A percentile compares a stretch with the other conserved stretches of the same genome.
Conservation (phyloP, 1,284 basidiomycete genomes). For the Schizophyllum amplum region DNA sequence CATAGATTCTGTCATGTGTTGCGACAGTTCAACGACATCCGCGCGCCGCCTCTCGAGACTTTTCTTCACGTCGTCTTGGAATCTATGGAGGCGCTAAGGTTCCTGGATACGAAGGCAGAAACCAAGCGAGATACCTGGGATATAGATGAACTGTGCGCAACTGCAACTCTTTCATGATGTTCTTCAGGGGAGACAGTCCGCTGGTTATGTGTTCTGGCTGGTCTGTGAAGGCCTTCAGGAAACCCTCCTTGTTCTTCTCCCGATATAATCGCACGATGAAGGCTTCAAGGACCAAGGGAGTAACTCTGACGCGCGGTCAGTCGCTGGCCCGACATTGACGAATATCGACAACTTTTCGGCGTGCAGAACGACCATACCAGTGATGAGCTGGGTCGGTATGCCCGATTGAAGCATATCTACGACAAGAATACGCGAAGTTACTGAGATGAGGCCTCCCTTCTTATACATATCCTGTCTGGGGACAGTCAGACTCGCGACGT, state of each 20-base stretch:
- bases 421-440: constrained; percentile 91
- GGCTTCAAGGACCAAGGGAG: constrained; percentile 77
- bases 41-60: constrained; percentile 77
- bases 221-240: constrained; percentile 95
- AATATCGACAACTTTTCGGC: constrained; percentile 66
- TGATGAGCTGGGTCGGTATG: constrained; percentile 67
- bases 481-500: not conserved
- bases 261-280: constrained; percentile 88
- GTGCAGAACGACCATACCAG: constrained; percentile 90
- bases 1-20: constrained; percentile 84
- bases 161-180: constrained; percentile 89
- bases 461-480: constrained; percentile 81
- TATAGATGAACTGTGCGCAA: constrained; percentile 86
- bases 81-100: constrained; percentile 39
- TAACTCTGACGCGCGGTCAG: constrained; percentile 48
- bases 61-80: constrained; percentile 80
- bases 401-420: constrained; percentile 91
- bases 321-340: not conserved
- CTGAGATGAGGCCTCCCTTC: constrained; percentile 82
- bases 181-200: constrained; percentile 86
- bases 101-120: not conserved
- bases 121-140: constrained; percentile 62
- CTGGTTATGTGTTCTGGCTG: constrained; percentile 92
- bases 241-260: constrained; percentile 82
- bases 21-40: constrained; percentile 90